Evolutionary conservation across 176 grass and related monocot genomes (phyloP), one percentile per base, ranked within the genome.

Genomic region (Secale cereale): DNA sequence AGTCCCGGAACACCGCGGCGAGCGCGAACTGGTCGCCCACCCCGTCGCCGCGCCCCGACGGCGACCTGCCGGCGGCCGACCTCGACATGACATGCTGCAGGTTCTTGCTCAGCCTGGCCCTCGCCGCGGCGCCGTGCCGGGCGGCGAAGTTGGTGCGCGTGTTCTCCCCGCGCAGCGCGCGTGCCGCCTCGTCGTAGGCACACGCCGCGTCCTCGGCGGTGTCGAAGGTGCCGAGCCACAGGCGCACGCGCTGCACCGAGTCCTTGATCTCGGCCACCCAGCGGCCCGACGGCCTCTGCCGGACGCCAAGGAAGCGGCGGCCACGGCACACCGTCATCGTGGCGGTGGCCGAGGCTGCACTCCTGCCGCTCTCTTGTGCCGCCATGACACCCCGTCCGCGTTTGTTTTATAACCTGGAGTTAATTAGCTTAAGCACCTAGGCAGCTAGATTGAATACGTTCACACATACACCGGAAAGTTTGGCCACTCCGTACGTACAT

Each of bases 191-290:
- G 87, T 97, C 91, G 87, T 93, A 93, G 30, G 94, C 91, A 70
- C 86, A 82, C 69, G 91, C 89, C 56, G 94, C 94, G 35, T 85
- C 91, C 81, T 91, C 91, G 3, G 91, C 89, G 39, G 89, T 91
- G 84, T 92, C 85, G 89, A 93, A 97, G 48, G 94, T 97, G 81
- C 91, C 94, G 20, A 97, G 91, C 94, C 94, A 97, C 43, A 97
- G 91, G 9, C 94, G 86, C 9, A 88, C 86, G 27, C 78, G 85
- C 74, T 88, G 91, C 82, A 79, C 82, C 39, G 91, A 90, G 82
- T 91, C 89, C 70, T 93, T 93, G 85, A 93, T 93, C 88, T 92
- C 91, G 2, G 87, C 91, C 1, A 93, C 88, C 89, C 88, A 93
- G 65, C 91, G 37, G 13, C 89, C 91, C 16, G 88, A 93, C 62